Evolutionary conservation across 495 filamentous ascomycete genomes (phyloP), one percentile per base, ranked within the genome.

Genomic region (Aspergillus sclerotioniger): DNA sequence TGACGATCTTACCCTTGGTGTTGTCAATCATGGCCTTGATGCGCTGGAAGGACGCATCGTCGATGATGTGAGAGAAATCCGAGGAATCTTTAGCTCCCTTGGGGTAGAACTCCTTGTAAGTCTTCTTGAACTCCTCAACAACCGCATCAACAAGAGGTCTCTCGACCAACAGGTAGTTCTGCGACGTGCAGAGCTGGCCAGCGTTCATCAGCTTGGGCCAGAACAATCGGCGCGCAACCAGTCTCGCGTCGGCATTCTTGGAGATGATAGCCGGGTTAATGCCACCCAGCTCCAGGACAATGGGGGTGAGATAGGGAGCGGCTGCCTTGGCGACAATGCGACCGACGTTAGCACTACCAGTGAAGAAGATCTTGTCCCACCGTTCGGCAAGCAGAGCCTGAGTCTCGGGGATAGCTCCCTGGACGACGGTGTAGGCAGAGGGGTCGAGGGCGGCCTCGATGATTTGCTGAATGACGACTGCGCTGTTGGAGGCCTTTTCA

Each of bases 301-400:
- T 88, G 0, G 94, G 94, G 5, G 94, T 98, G 53, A 98, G 77
- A 39, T 90, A 87, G 71, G 94, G 90, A 39, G 94, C 93, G 6
- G 94, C 94, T 60, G 94, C 94, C 75, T 91, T 90, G 20, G 91
- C 84, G 62, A 98, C 85, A 72, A 98, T 93, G 47, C 80, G 89
- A 51, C 90, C 94, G 37, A 97, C 92, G 35, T 66, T 76, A 10
- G 79, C 75, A 60, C 82, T 83, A 46, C 94, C 94, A 15, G 94
- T 98, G 77, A 96, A 98, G 77, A 95, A 93, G 63, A 98, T 93
- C 80, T 96, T 96, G 73, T 95, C 92, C 91, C 92, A 98, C 65
- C 91, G 91, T 73, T 92, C 83, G 51, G 91, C 83, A 12, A 98
- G 78, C 33, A 98, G 74, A 6, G 86, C 87, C 16, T 88, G 90